phyloP scores from a whole-genome alignment of 768 basidiomycete species.

The Ephemerocybe angulata region DNA sequence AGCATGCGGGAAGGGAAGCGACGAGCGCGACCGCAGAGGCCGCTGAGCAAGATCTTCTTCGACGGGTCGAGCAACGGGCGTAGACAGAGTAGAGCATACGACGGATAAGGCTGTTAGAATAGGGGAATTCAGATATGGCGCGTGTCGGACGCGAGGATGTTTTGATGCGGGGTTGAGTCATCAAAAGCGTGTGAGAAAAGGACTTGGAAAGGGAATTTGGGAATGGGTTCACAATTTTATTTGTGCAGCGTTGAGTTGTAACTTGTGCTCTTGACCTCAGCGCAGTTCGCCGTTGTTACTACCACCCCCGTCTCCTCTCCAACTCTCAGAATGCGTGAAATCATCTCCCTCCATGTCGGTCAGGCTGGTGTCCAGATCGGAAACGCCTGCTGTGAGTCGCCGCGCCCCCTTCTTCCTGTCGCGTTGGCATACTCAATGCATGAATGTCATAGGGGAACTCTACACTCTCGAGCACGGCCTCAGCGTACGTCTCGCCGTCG shows the following conservation, averaged over 20 bases:
- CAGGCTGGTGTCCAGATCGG: constrained; percentile 98
- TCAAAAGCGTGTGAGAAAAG: neutral
- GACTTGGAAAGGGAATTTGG: neutral
- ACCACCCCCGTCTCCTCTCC: neutral
- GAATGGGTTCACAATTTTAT: constrained; percentile 7
- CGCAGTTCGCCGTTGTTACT: neutral
- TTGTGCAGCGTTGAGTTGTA: neutral
- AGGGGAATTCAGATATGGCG: no score
- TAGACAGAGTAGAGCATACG: constrained; percentile 30
- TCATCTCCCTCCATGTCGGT: constrained; percentile 97
- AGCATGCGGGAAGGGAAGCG: constrained; percentile 69
- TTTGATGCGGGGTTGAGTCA: constrained; percentile 1
- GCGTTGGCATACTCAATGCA: constrained; percentile 12
- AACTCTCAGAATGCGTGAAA: constrained; percentile 69
- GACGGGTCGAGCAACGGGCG: constrained; percentile 43
- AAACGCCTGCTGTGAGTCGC: constrained; percentile 93
- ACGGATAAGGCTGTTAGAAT: neutral
- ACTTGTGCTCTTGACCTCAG: neutral
- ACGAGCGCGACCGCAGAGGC: constrained; percentile 46
- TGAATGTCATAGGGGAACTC: constrained; percentile 72
- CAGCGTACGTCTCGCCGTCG: constrained; percentile 64
- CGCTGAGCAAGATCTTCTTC: constrained; percentile 76
- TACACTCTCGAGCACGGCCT: constrained; percentile 99
- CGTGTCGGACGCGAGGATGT: no score
- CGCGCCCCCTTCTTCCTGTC: neutral